phyloP scores from a whole-genome alignment of 768 basidiomycete genomes.

The Termitomyces sp. region DNA sequence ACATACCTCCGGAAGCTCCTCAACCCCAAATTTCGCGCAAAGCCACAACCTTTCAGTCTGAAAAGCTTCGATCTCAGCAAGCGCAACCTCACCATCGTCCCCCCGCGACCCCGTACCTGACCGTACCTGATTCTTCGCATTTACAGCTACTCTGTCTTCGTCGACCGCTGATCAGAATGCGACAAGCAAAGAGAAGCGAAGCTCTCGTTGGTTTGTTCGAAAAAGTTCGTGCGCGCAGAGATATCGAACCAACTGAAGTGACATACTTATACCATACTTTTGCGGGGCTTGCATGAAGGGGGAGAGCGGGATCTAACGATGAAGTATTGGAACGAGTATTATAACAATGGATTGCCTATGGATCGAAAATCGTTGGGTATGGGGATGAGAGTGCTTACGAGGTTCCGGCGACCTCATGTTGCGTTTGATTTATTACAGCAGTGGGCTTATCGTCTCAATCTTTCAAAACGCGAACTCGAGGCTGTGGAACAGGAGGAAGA shows the following conservation, averaged over 20 bases:
- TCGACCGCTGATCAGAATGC: constrained; percentile 38
- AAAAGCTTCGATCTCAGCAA: constrained; percentile 1
- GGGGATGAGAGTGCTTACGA: constrained; percentile 50
- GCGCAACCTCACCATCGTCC: constrained; percentile 10
- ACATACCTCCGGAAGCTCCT: constrained; percentile 42
- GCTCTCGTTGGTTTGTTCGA: constrained; percentile 8
- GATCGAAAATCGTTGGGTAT: constrained; percentile 48
- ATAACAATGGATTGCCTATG: constrained; percentile 32
- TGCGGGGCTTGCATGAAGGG: constrained; percentile 51
- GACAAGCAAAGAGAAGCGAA: no score
- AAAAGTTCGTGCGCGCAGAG: constrained; percentile 1
- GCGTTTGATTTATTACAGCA: constrained; percentile 35
- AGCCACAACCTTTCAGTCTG: not conserved
- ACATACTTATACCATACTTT: constrained; percentile 57
- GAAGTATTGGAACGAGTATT: constrained; percentile 42
- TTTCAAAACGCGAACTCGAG: constrained; percentile 24
- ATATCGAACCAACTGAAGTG: constrained; percentile 39
- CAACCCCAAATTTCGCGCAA: not conserved
- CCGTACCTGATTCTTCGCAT: constrained; percentile 46
- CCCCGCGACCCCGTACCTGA: constrained; percentile 29
- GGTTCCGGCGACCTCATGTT: constrained; percentile 38
- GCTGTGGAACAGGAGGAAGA: constrained; percentile 5
- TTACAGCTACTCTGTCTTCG: constrained; percentile 46
- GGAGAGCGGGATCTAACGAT: constrained; percentile 38
- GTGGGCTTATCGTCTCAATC: constrained; percentile 12